These are phyloP conservation scores for Syzygium malaccense DNA, from an alignment of 441 rosid species.

Conservation along the genomic window DNA sequence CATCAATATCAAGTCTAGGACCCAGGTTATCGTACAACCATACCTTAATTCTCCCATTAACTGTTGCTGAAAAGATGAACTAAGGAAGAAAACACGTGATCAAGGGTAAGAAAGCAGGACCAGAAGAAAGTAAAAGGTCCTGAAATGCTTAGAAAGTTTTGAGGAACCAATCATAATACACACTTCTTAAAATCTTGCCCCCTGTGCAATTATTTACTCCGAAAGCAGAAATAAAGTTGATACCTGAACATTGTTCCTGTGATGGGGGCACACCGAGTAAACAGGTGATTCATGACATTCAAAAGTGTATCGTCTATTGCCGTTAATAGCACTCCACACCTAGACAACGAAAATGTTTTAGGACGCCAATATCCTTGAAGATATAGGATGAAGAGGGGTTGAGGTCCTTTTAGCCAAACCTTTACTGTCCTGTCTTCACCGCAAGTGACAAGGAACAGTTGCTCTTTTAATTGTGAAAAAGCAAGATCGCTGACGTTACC, in stretches of 20 bases:
- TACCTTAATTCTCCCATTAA: conserved; percentile 81
- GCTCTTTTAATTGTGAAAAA: conserved; percentile 60
- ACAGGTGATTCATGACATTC: conserved; percentile 83
- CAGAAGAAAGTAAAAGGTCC: not conserved
- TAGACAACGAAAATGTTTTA: conserved; percentile 18
- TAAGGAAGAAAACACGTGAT: conserved; percentile 4
- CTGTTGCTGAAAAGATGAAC: conserved; percentile 80
- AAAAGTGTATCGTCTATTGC: conserved; percentile 38
- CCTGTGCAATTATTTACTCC: not conserved
- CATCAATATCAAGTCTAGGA: conserved; percentile 78
- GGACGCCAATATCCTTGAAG: not conserved
- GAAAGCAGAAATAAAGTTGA: not conserved
- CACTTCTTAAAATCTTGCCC: not conserved
- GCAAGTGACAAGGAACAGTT: conserved; percentile 52
- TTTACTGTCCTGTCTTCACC: conserved; percentile 73
- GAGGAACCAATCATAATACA: not conserved
- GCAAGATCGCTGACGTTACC: conserved; percentile 76
- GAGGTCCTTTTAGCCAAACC: conserved; percentile 24
- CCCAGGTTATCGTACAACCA: conserved; percentile 73
- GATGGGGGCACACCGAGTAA: conserved; percentile 69
- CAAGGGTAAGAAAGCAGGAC: not conserved
- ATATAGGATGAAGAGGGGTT: not conserved
- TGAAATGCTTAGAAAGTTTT: not conserved
- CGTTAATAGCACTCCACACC: conserved; percentile 76
- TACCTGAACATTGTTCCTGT: conserved; percentile 78